Percentiles rank a stretch among this genome's conserved stretches.
Evolutionary conservation across 1,284 basidiomycete genomes (phyloP).

Genomic region (Melampsora larici-populina): DNA sequence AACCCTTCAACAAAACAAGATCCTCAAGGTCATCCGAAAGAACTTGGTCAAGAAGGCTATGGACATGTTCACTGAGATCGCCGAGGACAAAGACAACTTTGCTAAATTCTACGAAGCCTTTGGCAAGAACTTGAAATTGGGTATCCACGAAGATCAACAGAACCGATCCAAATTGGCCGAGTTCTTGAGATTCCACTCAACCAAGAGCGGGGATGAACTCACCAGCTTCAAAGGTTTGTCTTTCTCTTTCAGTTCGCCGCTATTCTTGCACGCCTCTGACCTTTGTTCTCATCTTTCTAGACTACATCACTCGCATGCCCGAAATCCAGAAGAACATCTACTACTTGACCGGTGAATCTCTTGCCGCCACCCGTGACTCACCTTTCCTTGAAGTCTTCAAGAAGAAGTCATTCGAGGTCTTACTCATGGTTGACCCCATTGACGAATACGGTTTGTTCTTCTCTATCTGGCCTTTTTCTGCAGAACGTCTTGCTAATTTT

Average conservation of each 20-base stretch:
- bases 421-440: constrained; percentile 96
- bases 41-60: constrained; percentile 92
- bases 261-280: not conserved
- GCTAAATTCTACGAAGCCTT: constrained; percentile 90
- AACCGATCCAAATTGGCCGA: constrained; percentile 99
- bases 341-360: constrained; percentile 91
- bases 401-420: constrained; percentile 99
- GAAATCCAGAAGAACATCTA: constrained; percentile 99
- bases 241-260: constrained; percentile 32
- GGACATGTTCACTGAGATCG: constrained; percentile 91
- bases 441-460: constrained; percentile 60
- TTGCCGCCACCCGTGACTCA: constrained; percentile 84
- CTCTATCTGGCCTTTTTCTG: not conserved
- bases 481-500: constrained; percentile 52
- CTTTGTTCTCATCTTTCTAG: constrained; percentile 56
- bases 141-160: constrained; percentile 98
- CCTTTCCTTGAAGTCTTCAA: constrained; percentile 99
- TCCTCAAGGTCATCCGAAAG: constrained; percentile 93
- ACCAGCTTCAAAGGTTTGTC: constrained; percentile 82
- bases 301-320: constrained; percentile 99
- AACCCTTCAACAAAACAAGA: constrained; percentile 99
- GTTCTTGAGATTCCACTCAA: constrained; percentile 98
- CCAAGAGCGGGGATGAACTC: constrained; percentile 87
- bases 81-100: constrained; percentile 99
- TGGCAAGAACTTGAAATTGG: constrained; percentile 91